These are phyloP conservation scores for Scheffersomyces lignosus DNA, from an alignment of 805 yeast genomes.

Conservation along the genomic window DNA sequence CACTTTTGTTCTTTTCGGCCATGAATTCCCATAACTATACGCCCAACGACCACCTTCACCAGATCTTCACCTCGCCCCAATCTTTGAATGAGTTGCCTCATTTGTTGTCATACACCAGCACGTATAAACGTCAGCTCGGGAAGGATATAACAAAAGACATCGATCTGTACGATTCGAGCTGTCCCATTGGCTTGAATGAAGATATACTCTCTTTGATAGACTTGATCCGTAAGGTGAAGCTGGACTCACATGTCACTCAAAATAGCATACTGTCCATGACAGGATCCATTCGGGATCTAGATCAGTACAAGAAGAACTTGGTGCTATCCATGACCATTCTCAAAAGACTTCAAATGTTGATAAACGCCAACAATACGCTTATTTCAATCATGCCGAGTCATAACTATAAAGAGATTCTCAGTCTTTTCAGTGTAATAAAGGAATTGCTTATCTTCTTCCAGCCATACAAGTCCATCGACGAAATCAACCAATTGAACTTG, in stretches of 20 bases:
- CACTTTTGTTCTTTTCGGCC: background rate
- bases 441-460: slow-evolving; percentile 74
- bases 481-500: slow-evolving; percentile 65
- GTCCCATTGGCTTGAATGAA: slow-evolving; percentile 18
- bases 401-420: slow-evolving; percentile 56
- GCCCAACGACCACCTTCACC: slow-evolving; percentile 5
- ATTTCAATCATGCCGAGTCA: slow-evolving; percentile 45
- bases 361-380: slow-evolving; percentile 69
- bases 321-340: slow-evolving; percentile 83
- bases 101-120: slow-evolving; percentile 48
- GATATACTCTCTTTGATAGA: slow-evolving; percentile 43
- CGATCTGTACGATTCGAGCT: slow-evolving; percentile 27
- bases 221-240: slow-evolving; percentile 48
- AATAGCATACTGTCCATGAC: slow-evolving; percentile 68
- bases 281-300: slow-evolving; percentile 71
- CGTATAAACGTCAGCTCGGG: slow-evolving; percentile 52
- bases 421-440: slow-evolving; percentile 65
- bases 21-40: slow-evolving; percentile 5
- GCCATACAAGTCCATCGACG: slow-evolving; percentile 80
- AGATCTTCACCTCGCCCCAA: slow-evolving; percentile 37
- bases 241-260: slow-evolving; percentile 56
- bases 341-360: slow-evolving; percentile 83
- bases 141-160: slow-evolving; percentile 41
- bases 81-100: slow-evolving; percentile 52
- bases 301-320: slow-evolving; percentile 79